Evolutionary conservation across 768 basidiomycete genomes (phyloP).

Genomic region (Sporobolomyces pararoseus): DNA sequence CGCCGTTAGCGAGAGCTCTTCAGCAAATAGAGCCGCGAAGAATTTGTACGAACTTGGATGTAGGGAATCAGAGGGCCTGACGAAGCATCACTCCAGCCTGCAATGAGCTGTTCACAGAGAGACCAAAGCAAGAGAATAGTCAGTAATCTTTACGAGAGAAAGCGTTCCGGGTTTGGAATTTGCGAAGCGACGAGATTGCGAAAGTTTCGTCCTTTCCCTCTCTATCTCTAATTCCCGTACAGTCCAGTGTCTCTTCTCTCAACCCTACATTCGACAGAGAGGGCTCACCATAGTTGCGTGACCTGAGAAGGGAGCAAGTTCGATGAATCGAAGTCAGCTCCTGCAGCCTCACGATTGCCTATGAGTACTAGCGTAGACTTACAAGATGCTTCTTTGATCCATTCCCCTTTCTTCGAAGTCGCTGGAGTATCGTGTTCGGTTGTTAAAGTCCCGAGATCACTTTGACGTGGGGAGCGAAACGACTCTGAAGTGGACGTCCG

Average conservation of each 20-base stretch:
- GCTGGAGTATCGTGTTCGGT: background rate
- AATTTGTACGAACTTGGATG: constrained; percentile 19
- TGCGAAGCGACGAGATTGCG: no score
- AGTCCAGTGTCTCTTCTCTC: no score
- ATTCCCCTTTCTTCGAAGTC: background rate
- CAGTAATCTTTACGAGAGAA: no score
- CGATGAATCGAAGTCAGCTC: background rate
- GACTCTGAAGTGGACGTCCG: background rate
- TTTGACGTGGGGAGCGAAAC: background rate
- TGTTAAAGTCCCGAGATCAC: background rate
- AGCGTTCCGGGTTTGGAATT: no score
- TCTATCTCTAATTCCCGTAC: no score
- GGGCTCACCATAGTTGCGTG: background rate
- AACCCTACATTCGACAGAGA: no score
- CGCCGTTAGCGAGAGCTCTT: no score
- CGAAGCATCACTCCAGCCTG: constrained; percentile 25
- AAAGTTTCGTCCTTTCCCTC: no score
- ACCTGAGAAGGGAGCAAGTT: background rate
- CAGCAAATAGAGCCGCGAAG: no score
- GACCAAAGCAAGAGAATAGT: no score
- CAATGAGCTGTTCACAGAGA: constrained; percentile 2
- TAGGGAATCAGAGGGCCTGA: constrained; percentile 28
- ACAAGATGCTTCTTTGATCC: constrained; percentile 16
- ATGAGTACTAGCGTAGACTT: background rate
- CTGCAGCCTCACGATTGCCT: no score